Evolutionary conservation across 2,329 filamentous ascomycete genomes (phyloP), one percentile per base, ranked within the genome.

Genomic region (Periconia sp.): DNA sequence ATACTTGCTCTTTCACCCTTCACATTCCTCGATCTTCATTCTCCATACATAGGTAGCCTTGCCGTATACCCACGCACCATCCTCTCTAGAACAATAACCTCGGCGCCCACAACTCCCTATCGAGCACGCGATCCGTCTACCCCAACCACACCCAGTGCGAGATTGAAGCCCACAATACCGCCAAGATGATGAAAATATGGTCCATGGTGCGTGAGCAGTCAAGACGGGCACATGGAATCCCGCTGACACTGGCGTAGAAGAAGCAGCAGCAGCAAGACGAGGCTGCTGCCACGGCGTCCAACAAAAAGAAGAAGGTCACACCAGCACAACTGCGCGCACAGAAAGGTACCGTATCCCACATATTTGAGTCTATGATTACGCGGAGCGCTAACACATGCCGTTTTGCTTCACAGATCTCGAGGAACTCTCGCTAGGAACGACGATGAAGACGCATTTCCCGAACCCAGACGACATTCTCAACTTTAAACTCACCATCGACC

Each of bases 291-390:
- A 87, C 85, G 43, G 85, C 81, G 0, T 88, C 87, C 15, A 84
- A 86, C 50, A 96, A 92, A 81, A 97, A 97, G 85, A 97, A 97
- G 85, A 97, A 97, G 82, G 92, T 99, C 61, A 97, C 94, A 19
- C 91, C 94, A 17, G 94, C 94, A 50, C 92, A 97, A 78, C 80
- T 97, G 59, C 89, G 94, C 56, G 92, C 97, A 57, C 94, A 97
- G 77, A 96, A 96, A 84, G 94, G 93, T 95, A 78, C 50, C 71
- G 13, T 19, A 14, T 1, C 15, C n/a, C 7, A 18, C 18, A 31
- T 17, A 19, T 15, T 20, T 17, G 18, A 27, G 18, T 47, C 13
- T 20, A 27, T 20, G 11, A 10, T 13, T 37, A 43, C 46, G 45
- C 23, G 23, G 23, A 23, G 45, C 19, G 30, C 62, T 64, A 41